These are phyloP conservation scores for Kwoniella shandongensis DNA, from an alignment of 768 basidiomycete genomes.

Conservation along the genomic window DNA sequence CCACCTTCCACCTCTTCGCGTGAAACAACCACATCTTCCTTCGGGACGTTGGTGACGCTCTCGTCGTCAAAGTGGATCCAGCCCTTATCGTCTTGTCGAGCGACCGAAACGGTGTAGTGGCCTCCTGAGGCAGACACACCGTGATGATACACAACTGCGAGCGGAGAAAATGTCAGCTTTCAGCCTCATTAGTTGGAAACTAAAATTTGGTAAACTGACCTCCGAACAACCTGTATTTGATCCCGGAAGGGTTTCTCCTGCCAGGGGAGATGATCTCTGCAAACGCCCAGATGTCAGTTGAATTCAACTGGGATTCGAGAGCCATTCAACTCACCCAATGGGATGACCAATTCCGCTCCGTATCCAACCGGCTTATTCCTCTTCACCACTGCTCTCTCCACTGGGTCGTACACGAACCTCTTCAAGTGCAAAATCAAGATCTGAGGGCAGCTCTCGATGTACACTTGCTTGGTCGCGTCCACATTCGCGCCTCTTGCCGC, in stretches of 20 bases:
- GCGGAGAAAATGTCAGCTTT: neutral
- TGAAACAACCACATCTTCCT: slow-evolving; percentile 53
- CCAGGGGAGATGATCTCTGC: slow-evolving; percentile 66
- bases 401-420: slow-evolving; percentile 81
- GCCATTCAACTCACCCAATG: slow-evolving; percentile 63
- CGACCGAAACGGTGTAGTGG: slow-evolving; percentile 89
- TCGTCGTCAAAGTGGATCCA: slow-evolving; percentile 97
- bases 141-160: slow-evolving; percentile 84
- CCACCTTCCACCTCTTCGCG: slow-evolving; percentile 68
- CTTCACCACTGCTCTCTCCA: slow-evolving; percentile 74
- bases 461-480: slow-evolving; percentile 71
- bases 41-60: slow-evolving; percentile 69
- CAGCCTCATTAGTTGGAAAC: neutral
- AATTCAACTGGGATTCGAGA: too few species aligned
- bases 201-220: slow-evolving; percentile 58
- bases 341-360: slow-evolving; percentile 73
- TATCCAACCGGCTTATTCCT: slow-evolving; percentile 77
- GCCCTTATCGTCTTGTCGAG: slow-evolving; percentile 66
- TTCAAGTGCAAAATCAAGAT: slow-evolving; percentile 87
- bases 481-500: slow-evolving; percentile 62
- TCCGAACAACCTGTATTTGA: slow-evolving; percentile 78
- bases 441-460: slow-evolving; percentile 78
- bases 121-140: slow-evolving; percentile 86
- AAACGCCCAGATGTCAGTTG: too few species aligned
- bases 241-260: slow-evolving; percentile 56